Evolutionary conservation across 257 asterid species (phyloP).

Genomic region (Cruciata laevipes): DNA sequence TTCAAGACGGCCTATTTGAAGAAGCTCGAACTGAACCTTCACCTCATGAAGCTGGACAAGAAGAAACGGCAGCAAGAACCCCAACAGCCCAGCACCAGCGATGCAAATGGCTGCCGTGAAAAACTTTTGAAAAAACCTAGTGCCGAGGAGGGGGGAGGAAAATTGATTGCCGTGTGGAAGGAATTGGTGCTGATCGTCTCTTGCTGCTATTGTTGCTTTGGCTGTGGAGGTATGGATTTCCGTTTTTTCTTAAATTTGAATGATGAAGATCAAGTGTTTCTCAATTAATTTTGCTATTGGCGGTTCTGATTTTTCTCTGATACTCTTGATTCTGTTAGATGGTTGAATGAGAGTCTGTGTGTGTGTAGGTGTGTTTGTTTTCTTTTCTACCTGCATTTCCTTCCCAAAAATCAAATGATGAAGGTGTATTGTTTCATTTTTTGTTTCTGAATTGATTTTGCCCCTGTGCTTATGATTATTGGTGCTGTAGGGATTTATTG

Average conservation of each 20-base stretch:
- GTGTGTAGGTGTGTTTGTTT: background rate
- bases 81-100: slow-evolving; percentile 17
- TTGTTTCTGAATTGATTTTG: background rate
- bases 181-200: slow-evolving; percentile 54
- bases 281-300: background rate
- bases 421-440: too few species aligned
- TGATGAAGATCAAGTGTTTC: background rate
- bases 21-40: slow-evolving; percentile 58
- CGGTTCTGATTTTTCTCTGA: background rate
- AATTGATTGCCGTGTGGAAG: slow-evolving; percentile 30
- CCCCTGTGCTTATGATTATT: background rate
- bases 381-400: background rate
- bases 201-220: slow-evolving; percentile 87
- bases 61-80: slow-evolving; percentile 28
- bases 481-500: background rate
- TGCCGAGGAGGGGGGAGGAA: slow-evolving; percentile 15
- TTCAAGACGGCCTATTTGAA: slow-evolving; percentile 65
- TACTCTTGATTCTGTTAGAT: background rate
- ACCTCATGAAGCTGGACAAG: slow-evolving; percentile 48
- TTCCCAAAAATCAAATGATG: too few species aligned
- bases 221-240: slow-evolving; percentile 73
- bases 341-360: background rate
- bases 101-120: slow-evolving; percentile 18
- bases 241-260: background rate
- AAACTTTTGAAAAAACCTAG: slow-evolving; percentile 41